phyloP scores from a whole-genome alignment of 768 basidiomycete genomes.

The Russula sp. region DNA sequence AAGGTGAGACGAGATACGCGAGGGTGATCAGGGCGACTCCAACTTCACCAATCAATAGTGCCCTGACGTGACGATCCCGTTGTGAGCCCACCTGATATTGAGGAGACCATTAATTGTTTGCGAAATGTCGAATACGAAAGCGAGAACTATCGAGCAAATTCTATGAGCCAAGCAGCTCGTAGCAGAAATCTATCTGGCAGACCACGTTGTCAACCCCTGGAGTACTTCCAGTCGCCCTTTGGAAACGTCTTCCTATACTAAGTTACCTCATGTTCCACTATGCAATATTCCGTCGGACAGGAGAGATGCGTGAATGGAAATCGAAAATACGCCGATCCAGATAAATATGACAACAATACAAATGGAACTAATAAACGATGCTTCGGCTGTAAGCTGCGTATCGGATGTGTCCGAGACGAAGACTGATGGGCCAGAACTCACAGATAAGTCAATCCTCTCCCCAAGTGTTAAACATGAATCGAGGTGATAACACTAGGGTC shows the following conservation, averaged over 20 bases:
- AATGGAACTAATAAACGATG: conserved; percentile 29
- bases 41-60: conserved; percentile 44
- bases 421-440: conserved; percentile 31
- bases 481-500: not conserved
- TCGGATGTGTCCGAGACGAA: not conserved
- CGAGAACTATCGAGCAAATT: conserved; percentile 32
- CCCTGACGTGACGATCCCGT: conserved; percentile 38
- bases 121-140: conserved; percentile 38
- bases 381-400: conserved; percentile 37
- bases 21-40: conserved; percentile 43
- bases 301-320: no score
- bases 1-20: conserved; percentile 32
- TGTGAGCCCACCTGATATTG: conserved; percentile 38
- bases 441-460: conserved; percentile 41
- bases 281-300: no score
- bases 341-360: not conserved
- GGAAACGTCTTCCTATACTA: no score
- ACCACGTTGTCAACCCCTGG: no score
- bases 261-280: no score
- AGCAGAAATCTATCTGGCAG: no score
- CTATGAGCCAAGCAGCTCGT: not conserved
- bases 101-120: conserved; percentile 42
- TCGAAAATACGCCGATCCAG: no score
- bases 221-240: no score
- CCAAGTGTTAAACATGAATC: conserved; percentile 37